Base-by-base conservation (phyloP, 2,329 filamentous ascomycete genomes). In the Sclerotinia minor region DNA sequence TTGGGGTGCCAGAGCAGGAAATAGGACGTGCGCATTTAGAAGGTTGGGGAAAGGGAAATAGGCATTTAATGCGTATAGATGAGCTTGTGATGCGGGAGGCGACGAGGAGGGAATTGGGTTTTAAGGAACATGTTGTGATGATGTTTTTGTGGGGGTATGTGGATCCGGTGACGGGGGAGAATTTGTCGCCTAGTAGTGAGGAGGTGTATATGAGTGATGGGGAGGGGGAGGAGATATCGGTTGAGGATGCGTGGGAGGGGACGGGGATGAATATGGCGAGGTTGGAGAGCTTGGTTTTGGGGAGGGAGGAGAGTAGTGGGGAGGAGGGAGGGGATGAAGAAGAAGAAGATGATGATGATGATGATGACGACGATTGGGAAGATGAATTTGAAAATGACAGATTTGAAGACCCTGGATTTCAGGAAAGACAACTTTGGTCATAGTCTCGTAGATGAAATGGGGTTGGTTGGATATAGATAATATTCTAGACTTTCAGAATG, bases 121-220 rank as follows among this genome's bases (percentile, higher is more conserved):
- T 91, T n/a, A 80, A 87, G 66, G 69, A 79, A 17, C 81, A 84
- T 72, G 80, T 88, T 58, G 72, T 83, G 19, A 79, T 83, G 68
- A 88, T 91, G 82, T 80, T 88, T 72, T 70, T 85, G 21, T 91
- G 85, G 81, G 90, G 90, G 0, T 84, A 84, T 74, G 79, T 89
- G 38, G 82, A 90, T 76, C 82, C 80, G 64, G 60, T 75, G 5
- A 85, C 81, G 1, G 82, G 84, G 60, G 75, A 79, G 70, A 83
- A 87, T 74, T 73, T 85, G 6, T n/a, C n/a, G n/a, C n/a, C n/a
- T n/a, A 80, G 82, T 0, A 76, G 81, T 61, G 81, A 83, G 60
- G 82, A 86, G 74, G 79, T 83, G 71, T 83, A 84, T 73, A 81
- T 87, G 73, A 80, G 78, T 15, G 82, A 86, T 72, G 79, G 82